Conservation (phyloP, 345 rosid genomes). For the Syzygium aqueum region DNA sequence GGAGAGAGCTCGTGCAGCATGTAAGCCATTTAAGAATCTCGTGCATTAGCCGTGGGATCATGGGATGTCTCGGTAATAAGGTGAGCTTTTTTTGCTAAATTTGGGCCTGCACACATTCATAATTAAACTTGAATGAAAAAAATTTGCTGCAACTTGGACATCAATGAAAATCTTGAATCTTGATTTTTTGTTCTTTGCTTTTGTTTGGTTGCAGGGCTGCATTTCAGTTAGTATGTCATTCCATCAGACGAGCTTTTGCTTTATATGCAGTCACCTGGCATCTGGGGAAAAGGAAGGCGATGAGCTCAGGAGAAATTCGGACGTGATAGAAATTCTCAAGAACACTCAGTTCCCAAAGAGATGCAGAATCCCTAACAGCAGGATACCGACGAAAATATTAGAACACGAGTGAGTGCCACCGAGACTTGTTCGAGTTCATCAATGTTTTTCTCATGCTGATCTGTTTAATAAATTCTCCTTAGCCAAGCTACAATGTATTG, state of each 20-base stretch:
- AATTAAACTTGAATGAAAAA: not conserved
- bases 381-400: conserved; percentile 59
- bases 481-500: not conserved
- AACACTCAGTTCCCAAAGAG: conserved; percentile 75
- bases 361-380: conserved; percentile 40
- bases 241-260: conserved; percentile 82
- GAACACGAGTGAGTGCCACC: conserved; percentile 62
- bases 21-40: conserved; percentile 75
- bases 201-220: conserved; percentile 61
- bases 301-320: conserved; percentile 71
- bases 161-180: not conserved
- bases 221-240: conserved; percentile 81
- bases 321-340: conserved; percentile 70
- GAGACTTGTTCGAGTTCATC: not conserved
- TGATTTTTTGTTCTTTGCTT: not conserved
- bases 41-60: conserved; percentile 65
- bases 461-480: not conserved
- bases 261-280: conserved; percentile 88
- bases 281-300: conserved; percentile 98
- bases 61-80: conserved; percentile 96
- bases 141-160: not conserved
- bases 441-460: not conserved
- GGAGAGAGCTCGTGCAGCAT: conserved; percentile 68
- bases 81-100: conserved; percentile 16
- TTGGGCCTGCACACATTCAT: not conserved